These are phyloP conservation scores for Kwoniella bestiolae DNA, from an alignment of 768 basidiomycete genomes.

Conservation along the genomic window DNA sequence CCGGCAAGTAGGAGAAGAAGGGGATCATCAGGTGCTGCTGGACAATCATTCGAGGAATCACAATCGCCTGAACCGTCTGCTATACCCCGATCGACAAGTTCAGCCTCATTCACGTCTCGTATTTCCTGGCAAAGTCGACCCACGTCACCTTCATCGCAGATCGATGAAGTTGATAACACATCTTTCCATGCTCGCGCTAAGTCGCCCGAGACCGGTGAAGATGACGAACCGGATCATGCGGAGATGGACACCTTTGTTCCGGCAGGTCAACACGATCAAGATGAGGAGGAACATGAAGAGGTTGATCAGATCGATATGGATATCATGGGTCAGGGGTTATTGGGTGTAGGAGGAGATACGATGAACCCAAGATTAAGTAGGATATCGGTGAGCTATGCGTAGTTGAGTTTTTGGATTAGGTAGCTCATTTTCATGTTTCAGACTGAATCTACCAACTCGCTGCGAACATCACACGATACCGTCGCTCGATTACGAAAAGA, in stretches of 20 bases:
- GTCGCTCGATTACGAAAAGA: conserved; percentile 73
- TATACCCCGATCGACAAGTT: conserved; percentile 13
- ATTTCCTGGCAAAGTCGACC: conserved; percentile 27
- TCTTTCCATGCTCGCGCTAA: conserved; percentile 44
- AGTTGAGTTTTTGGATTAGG: too few relatives aligned
- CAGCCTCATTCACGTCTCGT: conserved; percentile 15
- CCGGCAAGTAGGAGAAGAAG: conserved; percentile 41
- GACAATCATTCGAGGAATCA: conserved; percentile 21
- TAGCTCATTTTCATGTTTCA: too few relatives aligned
- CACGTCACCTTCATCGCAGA: conserved; percentile 35
- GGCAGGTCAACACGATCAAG: conserved; percentile 6
- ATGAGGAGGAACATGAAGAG: conserved; percentile 3
- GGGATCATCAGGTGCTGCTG: conserved; percentile 30
- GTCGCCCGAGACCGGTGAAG: conserved; percentile 34
- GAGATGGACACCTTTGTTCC: conserved; percentile 13
- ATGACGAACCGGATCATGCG: conserved; percentile 27
- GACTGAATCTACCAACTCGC: conserved; percentile 67
- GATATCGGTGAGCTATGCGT: conserved; percentile 35
- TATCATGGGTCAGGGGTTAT: conserved; percentile 29
- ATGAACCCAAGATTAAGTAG: conserved; percentile 39
- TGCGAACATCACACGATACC: conserved; percentile 70
- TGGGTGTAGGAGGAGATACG: conserved; percentile 3
- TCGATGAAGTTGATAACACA: conserved; percentile 37
- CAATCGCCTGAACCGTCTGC: conserved; percentile 9
- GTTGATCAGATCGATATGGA: conserved; percentile 38